Conservation (phyloP, 768 basidiomycete species). For the Tylopilus sp. region DNA sequence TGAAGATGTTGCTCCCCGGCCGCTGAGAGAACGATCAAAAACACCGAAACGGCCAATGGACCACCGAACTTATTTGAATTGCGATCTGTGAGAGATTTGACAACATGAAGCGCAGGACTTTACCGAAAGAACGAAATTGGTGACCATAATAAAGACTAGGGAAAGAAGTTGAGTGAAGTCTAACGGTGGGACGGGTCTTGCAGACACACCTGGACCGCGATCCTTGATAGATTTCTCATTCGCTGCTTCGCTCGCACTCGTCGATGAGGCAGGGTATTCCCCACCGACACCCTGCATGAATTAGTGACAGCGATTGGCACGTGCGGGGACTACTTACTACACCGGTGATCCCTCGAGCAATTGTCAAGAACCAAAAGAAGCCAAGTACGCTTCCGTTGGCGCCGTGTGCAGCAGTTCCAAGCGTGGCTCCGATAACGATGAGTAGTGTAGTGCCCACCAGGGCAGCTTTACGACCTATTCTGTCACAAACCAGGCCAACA, state of each 20-base stretch:
- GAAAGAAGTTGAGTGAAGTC: not conserved
- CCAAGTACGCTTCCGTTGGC: slow-evolving; percentile 51
- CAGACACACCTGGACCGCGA: slow-evolving; percentile 52
- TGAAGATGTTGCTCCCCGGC: slow-evolving; percentile 58
- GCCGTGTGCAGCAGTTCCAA: slow-evolving; percentile 67
- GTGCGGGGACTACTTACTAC: slow-evolving; percentile 38
- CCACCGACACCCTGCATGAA: slow-evolving; percentile 61
- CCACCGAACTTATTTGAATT: slow-evolving; percentile 50
- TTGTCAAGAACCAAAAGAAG: slow-evolving; percentile 72
- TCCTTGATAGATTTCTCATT: slow-evolving; percentile 61
- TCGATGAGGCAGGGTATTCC: slow-evolving; percentile 73
- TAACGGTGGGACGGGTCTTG: not conserved
- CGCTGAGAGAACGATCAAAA: slow-evolving; percentile 65
- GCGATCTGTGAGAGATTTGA: not conserved
- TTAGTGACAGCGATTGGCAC: not conserved
- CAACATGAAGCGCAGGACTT: slow-evolving; percentile 11
- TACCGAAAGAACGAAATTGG: slow-evolving; percentile 66
- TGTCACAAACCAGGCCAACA: slow-evolving; percentile 70
- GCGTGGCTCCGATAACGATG: slow-evolving; percentile 66
- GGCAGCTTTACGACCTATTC: slow-evolving; percentile 72
- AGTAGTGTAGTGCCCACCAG: slow-evolving; percentile 64
- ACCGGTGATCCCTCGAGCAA: slow-evolving; percentile 69
- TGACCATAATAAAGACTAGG: slow-evolving; percentile 70
- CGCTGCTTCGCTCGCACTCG: slow-evolving; percentile 66
- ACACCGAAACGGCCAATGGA: slow-evolving; percentile 61